phyloP scores from a whole-genome alignment of 1,284 basidiomycete genomes.

The Trichosporon ovoides region DNA sequence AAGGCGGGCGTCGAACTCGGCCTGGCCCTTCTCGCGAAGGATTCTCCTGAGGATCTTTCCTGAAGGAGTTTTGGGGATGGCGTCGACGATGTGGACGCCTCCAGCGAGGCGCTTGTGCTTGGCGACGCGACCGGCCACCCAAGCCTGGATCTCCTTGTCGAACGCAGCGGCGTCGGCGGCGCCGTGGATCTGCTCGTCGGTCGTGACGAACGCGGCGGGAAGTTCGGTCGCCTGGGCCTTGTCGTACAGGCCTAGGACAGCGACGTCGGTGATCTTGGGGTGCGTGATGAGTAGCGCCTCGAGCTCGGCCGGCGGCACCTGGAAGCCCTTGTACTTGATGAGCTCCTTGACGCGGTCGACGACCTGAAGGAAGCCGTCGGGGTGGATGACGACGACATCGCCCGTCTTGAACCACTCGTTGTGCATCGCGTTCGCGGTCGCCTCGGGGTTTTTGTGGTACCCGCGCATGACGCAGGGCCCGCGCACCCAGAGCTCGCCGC shows the following conservation, averaged over 20 bases:
- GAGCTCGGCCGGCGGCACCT: conserved; percentile 76
- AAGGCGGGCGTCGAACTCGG: conserved; percentile 11
- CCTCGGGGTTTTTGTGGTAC: conserved; percentile 59
- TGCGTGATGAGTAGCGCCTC: conserved; percentile 68
- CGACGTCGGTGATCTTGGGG: conserved; percentile 63
- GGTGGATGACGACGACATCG: conserved; percentile 62
- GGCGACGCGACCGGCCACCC: conserved; percentile 58
- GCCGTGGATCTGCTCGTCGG: not conserved
- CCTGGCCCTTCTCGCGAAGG: conserved; percentile 25
- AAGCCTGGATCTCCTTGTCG: conserved; percentile 54
- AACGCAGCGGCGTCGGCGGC: conserved; percentile 42
- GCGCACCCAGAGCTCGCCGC: conserved; percentile 74
- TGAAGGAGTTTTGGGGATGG: conserved; percentile 49
- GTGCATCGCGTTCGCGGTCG: conserved; percentile 60
- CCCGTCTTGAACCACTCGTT: conserved; percentile 77
- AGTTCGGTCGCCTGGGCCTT: conserved; percentile 66
- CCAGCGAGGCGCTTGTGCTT: conserved; percentile 52
- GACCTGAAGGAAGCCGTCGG: conserved; percentile 56
- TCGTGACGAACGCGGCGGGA: conserved; percentile 52
- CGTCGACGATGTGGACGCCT: conserved; percentile 49
- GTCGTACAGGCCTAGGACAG: conserved; percentile 64
- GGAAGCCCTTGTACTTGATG: conserved; percentile 63
- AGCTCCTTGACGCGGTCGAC: conserved; percentile 63
- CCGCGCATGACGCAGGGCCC: conserved; percentile 76
- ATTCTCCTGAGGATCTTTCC: conserved; percentile 43